Conservation (phyloP, 306 rosid species). For the Cyclanthera cordifolia region DNA sequence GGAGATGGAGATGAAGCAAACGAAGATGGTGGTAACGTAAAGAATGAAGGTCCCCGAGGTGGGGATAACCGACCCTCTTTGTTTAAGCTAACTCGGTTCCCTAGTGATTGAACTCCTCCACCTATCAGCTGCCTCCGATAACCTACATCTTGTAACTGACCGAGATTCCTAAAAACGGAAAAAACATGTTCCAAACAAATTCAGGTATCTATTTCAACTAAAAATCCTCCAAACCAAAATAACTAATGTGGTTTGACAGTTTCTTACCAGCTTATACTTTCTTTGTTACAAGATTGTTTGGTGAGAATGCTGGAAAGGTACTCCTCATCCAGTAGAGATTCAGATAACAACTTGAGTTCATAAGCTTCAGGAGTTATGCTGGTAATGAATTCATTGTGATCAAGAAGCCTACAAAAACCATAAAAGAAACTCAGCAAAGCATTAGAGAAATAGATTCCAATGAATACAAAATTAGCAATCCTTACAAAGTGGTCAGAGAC, state of each 20-base stretch:
- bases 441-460: neutral
- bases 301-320: constrained; percentile 20
- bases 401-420: constrained; percentile 44
- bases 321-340: constrained; percentile 27
- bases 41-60: neutral
- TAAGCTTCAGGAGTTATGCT: constrained; percentile 28
- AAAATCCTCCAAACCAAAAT: neutral
- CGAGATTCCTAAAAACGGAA: constrained; percentile 32
- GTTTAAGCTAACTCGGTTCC: neutral
- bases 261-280: constrained; percentile 28
- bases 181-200: neutral
- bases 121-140: constrained; percentile 28
- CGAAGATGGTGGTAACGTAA: neutral
- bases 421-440: neutral
- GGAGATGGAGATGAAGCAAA: constrained; percentile 15
- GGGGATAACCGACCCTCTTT: constrained; percentile 9
- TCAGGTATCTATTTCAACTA: neutral
- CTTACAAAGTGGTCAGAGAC: constrained; percentile 43
- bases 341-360: constrained; percentile 28
- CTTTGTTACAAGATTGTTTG: constrained; percentile 14
- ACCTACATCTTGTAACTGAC: constrained; percentile 19
- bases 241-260: neutral
- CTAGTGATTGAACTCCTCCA: constrained; percentile 15
- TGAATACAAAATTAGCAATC: neutral
- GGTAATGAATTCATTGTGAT: constrained; percentile 39